Evolutionary conservation across 1,284 basidiomycete species (phyloP), one percentile per base, ranked within the genome.

Genomic region (Megacollybia platyphylla): DNA sequence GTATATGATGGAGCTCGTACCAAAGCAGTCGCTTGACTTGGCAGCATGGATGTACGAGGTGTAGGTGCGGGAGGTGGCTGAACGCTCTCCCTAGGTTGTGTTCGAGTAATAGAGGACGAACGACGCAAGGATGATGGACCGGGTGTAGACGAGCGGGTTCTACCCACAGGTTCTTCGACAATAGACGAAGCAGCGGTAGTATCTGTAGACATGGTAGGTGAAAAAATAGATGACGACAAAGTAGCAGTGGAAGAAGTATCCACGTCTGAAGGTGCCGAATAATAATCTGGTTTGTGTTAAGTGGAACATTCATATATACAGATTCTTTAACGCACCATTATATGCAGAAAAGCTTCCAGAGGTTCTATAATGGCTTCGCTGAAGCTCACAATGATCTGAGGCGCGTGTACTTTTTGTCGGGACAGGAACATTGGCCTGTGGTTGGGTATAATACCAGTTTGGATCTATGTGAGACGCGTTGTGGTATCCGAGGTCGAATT

Each of bases 251-350:
- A 62, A 8, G 60, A 55, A 38, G 58, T 60, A 44, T 68, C 67
- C 9, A 57, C 60, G 20, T 24, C 20, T 24, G 20, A 24, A 24
- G 20, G 2, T 24, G 20, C 20, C 17, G 70, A 68, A 51, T 65
- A 65, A 27, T 63, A 52, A 53, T 76, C 74, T 28, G 67, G 71
- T 53, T 74, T 73, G 35, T 71, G 70, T 35, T 64, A n/a, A 67
- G 52, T 9, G 73, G 71, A 32, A 67, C 68, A 47, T 78, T 80
- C 79, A 46, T 15, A 79, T 62, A 57, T 65, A 78, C 13, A 67
- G 65, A 44, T 71, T 65, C 43, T 62, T 60, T 32, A 58, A 54
- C 36, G 56, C 50, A 42, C 62, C 60, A 20, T 70, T 64, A 51
- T 71, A 68, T 46, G 76, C 71, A 53, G 58, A 56, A 31, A 45